phyloP scores from a whole-genome alignment of 768 basidiomycete genomes.

The Leucocoprinus leucothites region DNA sequence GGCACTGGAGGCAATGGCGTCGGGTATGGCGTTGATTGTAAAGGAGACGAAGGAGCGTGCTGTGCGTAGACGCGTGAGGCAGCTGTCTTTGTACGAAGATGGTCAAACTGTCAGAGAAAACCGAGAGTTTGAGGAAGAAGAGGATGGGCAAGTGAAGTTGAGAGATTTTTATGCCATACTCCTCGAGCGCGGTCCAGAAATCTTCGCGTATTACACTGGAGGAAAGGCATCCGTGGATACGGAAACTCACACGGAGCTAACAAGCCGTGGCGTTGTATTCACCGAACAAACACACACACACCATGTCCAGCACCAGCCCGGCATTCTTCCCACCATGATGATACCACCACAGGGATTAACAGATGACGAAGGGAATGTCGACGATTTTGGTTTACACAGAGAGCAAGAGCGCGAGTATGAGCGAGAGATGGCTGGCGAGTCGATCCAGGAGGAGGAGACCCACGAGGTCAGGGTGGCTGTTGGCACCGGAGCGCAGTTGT shows the following conservation, averaged over 20 bases:
- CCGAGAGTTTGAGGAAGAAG: conserved; percentile 8
- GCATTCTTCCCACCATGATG: background rate
- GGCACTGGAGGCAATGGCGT: conserved; percentile 23
- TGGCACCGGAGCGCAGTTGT: conserved; percentile 32
- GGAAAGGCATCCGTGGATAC: background rate
- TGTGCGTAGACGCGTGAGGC: conserved; percentile 10
- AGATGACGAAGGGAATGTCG: conserved; percentile 7
- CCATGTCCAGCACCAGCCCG: background rate
- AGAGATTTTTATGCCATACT: conserved; percentile 22
- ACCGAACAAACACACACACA: background rate
- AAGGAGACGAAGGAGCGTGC: conserved; percentile 21
- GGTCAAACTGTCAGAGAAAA: background rate
- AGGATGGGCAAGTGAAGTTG: conserved; percentile 13
- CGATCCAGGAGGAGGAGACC: conserved; percentile 3
- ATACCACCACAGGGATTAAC: conserved; percentile 20
- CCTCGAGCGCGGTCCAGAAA: conserved; percentile 3
- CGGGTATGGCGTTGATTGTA: conserved; percentile 22
- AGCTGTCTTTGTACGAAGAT: background rate
- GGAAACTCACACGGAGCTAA: background rate
- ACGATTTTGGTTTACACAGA: conserved; percentile 15
- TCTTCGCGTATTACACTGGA: background rate
- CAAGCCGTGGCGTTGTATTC: conserved; percentile 25
- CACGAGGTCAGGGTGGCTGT: conserved; percentile 31
- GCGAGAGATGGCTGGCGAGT: background rate
- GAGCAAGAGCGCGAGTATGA: conserved; percentile 6